Evolutionary conservation across 768 basidiomycete genomes (phyloP).

Genomic region (Mycena filopes): DNA sequence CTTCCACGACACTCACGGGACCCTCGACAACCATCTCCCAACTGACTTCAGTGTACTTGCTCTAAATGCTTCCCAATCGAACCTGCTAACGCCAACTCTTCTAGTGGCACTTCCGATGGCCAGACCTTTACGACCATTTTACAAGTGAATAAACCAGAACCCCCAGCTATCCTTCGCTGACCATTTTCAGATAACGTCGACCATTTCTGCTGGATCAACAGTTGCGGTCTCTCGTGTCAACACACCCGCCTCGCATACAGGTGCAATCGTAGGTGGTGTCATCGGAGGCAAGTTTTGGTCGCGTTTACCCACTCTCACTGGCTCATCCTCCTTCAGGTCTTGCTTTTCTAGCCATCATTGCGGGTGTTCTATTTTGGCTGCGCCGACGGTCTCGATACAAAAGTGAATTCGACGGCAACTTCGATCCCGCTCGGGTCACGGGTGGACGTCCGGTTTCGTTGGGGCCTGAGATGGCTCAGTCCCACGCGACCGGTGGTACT

Average conservation of each 20-base stretch:
- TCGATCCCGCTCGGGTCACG: slow-evolving; percentile 32
- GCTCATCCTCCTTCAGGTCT: slow-evolving; percentile 38
- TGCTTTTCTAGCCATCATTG: slow-evolving; percentile 31
- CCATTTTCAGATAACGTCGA: slow-evolving; percentile 22
- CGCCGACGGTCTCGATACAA: slow-evolving; percentile 22
- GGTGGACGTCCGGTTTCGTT: slow-evolving; percentile 14
- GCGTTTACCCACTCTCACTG: not conserved
- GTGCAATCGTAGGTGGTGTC: slow-evolving; percentile 50
- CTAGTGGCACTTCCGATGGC: slow-evolving; percentile 25
- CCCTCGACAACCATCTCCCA: slow-evolving; percentile 5
- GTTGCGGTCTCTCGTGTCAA: slow-evolving; percentile 2
- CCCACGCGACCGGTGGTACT: slow-evolving; percentile 27
- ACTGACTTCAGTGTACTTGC: not conserved
- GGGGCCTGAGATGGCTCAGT: slow-evolving; percentile 26
- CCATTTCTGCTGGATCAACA: slow-evolving; percentile 29
- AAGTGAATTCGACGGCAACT: slow-evolving; percentile 30
- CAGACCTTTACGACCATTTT: slow-evolving; percentile 26
- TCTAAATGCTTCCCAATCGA: not conserved
- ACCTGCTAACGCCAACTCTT: slow-evolving; percentile 1
- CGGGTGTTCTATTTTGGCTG: slow-evolving; percentile 20
- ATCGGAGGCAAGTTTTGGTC: slow-evolving; percentile 45
- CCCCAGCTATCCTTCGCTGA: slow-evolving; percentile 4
- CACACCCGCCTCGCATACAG: slow-evolving; percentile 36
- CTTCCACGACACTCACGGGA: slow-evolving; percentile 28
- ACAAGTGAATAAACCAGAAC: slow-evolving; percentile 1